A percentile compares a stretch with the other conserved stretches of the same genome.
phyloP scores from a whole-genome alignment of 495 filamentous ascomycete species.

The Lasiosphaeris hirsuta region DNA sequence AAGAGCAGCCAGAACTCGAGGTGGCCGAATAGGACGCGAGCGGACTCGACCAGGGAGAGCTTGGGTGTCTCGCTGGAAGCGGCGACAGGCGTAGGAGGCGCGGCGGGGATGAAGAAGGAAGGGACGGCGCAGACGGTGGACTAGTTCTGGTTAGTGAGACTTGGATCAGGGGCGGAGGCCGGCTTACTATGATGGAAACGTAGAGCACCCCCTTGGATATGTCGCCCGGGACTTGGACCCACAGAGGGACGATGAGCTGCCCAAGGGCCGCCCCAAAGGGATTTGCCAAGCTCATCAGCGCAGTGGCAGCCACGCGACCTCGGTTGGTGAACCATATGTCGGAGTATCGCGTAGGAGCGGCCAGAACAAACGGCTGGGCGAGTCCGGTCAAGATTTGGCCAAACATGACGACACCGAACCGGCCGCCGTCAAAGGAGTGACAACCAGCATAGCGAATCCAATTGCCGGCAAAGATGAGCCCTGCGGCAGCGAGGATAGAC shows the following conservation, averaged over 20 bases:
- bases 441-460: slow-evolving; percentile 91
- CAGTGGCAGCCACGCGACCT: slow-evolving; percentile 84
- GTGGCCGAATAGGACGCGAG: slow-evolving; percentile 45
- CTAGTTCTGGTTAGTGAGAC: slow-evolving; percentile 34
- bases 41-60: slow-evolving; percentile 48
- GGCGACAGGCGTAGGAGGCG: slow-evolving; percentile 69
- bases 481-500: slow-evolving; percentile 68
- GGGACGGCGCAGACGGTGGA: slow-evolving; percentile 70
- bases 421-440: slow-evolving; percentile 47
- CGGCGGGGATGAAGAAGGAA: slow-evolving; percentile 78
- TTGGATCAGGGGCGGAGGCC: slow-evolving; percentile 7
- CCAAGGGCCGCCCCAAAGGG: slow-evolving; percentile 85
- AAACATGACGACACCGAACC: slow-evolving; percentile 78
- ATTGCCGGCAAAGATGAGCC: slow-evolving; percentile 76
- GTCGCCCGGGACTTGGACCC: slow-evolving; percentile 57
- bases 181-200: slow-evolving; percentile 74
- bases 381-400: slow-evolving; percentile 92
- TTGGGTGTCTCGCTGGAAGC: slow-evolving; percentile 46
- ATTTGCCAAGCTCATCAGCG: slow-evolving; percentile 78
- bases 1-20: slow-evolving; percentile 74
- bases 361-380: slow-evolving; percentile 87
- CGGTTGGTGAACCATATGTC: slow-evolving; percentile 90
- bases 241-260: slow-evolving; percentile 78
- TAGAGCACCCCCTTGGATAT: slow-evolving; percentile 83
- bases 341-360: slow-evolving; percentile 85